Evolutionary conservation across 805 yeast genomes (phyloP).

Genomic region (Brettanomyces anomalus): DNA sequence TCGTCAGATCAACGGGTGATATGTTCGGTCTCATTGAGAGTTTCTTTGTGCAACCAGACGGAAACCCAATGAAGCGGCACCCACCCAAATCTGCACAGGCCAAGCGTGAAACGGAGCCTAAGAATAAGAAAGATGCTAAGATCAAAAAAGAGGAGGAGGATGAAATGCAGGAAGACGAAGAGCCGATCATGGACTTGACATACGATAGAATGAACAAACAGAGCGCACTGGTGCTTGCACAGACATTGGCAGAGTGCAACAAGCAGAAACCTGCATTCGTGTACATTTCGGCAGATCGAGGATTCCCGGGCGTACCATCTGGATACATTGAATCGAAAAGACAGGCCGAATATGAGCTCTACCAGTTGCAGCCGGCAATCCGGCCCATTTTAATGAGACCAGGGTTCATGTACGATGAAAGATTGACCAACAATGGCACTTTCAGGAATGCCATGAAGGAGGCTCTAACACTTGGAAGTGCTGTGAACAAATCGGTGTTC

Average conservation of each 20-base stretch:
- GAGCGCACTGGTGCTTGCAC: conserved; percentile 59
- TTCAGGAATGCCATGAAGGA: conserved; percentile 33
- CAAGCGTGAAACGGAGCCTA: neutral
- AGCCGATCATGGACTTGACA: conserved; percentile 24
- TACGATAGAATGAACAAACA: conserved; percentile 62
- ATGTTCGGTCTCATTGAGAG: conserved; percentile 28
- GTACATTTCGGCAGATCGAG: conserved; percentile 73
- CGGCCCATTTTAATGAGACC: conserved; percentile 68
- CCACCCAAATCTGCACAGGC: conserved; percentile 10
- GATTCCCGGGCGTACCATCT: conserved; percentile 56
- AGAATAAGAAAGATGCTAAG: neutral
- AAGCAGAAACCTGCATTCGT: conserved; percentile 36
- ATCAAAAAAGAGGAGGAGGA: neutral
- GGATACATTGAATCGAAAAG: conserved; percentile 73
- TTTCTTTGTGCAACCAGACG: conserved; percentile 31
- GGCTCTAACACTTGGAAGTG: conserved; percentile 34
- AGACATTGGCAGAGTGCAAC: conserved; percentile 31
- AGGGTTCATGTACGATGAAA: conserved; percentile 66
- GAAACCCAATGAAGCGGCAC: conserved; percentile 53
- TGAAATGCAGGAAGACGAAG: neutral
- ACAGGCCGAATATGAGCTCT: conserved; percentile 58
- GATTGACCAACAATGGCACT: conserved; percentile 10
- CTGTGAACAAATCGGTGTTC: conserved; percentile 34
- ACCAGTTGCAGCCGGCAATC: conserved; percentile 31
- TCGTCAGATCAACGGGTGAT: conserved; percentile 27